A percentile compares a stretch with the other conserved stretches of the same genome.
Conservation (phyloP, 805 yeast genomes). For the Kregervanrija fluxuum region DNA sequence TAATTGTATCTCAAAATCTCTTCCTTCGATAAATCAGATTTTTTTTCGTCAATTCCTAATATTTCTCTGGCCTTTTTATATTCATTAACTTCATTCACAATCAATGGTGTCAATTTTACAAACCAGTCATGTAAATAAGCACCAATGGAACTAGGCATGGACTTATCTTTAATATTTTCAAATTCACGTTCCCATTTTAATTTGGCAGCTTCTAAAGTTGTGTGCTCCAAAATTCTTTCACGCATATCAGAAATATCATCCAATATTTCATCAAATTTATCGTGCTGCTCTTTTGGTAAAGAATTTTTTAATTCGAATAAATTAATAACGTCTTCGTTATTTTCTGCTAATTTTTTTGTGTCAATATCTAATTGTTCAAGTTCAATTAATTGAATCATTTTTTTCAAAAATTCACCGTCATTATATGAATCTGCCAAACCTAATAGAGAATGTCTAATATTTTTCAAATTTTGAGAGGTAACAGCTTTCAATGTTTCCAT, state of each 20-base stretch:
- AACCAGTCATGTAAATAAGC: constrained; percentile 83
- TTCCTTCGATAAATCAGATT: constrained; percentile 17
- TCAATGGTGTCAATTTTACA: constrained; percentile 58
- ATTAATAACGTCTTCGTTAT: constrained; percentile 31
- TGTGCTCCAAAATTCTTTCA: constrained; percentile 67
- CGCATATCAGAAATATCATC: constrained; percentile 69
- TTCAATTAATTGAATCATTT: constrained; percentile 15
- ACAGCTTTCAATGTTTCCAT: constrained; percentile 53
- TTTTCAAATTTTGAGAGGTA: constrained; percentile 69
- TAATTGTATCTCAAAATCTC: constrained; percentile 15
- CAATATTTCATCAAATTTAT: constrained; percentile 55
- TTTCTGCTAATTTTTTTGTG: constrained; percentile 4
- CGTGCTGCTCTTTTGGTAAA: constrained; percentile 41
- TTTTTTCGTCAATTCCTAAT: constrained; percentile 8
- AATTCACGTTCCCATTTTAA: constrained; percentile 84
- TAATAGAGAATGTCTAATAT: constrained; percentile 65
- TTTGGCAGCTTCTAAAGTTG: constrained; percentile 78
- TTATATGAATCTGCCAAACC: constrained; percentile 33
- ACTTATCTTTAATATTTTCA: constrained; percentile 36
- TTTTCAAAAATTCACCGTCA: constrained; percentile 19
- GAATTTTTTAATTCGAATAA: constrained; percentile 59
- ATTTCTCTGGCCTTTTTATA: constrained; percentile 39
- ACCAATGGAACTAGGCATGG: constrained; percentile 55
- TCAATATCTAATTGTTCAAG: constrained; percentile 18
- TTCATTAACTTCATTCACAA: constrained; percentile 55